phyloP scores from a whole-genome alignment of 805 yeast genomes.

The Candida ulmi region DNA sequence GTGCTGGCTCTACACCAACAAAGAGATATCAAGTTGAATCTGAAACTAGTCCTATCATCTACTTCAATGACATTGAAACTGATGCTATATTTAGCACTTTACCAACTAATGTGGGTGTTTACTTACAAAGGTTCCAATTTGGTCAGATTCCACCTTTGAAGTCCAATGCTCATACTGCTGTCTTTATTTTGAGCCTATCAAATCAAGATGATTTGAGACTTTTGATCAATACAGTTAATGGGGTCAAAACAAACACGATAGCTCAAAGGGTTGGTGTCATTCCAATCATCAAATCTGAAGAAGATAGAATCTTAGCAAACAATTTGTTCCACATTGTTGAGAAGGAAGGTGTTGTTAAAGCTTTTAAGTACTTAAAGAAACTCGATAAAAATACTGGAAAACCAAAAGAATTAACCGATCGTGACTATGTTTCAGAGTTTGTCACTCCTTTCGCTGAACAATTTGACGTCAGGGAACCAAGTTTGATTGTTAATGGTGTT shows the following conservation, averaged over 20 bases:
- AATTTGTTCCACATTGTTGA: conserved; percentile 13
- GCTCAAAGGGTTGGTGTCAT: conserved; percentile 81
- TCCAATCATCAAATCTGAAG: conserved; percentile 40
- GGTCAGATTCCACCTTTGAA: conserved; percentile 65
- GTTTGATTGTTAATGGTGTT: conserved; percentile 70
- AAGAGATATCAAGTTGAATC: conserved; percentile 24
- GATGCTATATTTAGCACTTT: conserved; percentile 50
- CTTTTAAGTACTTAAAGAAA: conserved; percentile 14
- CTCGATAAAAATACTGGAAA: conserved; percentile 4
- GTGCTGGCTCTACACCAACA: conserved; percentile 6
- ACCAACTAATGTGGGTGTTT: conserved; percentile 39
- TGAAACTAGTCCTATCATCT: conserved; percentile 41
- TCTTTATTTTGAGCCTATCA: conserved; percentile 62
- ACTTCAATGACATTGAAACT: conserved; percentile 69
- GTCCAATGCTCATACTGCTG: conserved; percentile 70
- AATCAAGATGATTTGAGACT: conserved; percentile 45
- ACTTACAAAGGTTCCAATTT: conserved; percentile 38
- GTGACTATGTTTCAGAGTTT: conserved; percentile 15
- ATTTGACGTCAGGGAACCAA: conserved; percentile 41
- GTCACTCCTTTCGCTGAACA: conserved; percentile 24
- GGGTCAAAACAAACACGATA: conserved; percentile 48
- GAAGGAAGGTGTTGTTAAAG: conserved; percentile 11
- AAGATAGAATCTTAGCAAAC: conserved; percentile 15
- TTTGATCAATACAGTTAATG: conserved; percentile 42
- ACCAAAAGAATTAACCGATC: conserved; percentile 9